Evolutionary conservation across 139 green algal genomes (phyloP), one percentile per base, ranked within the genome.

Genomic region (Zygnema circumcarinatum): DNA sequence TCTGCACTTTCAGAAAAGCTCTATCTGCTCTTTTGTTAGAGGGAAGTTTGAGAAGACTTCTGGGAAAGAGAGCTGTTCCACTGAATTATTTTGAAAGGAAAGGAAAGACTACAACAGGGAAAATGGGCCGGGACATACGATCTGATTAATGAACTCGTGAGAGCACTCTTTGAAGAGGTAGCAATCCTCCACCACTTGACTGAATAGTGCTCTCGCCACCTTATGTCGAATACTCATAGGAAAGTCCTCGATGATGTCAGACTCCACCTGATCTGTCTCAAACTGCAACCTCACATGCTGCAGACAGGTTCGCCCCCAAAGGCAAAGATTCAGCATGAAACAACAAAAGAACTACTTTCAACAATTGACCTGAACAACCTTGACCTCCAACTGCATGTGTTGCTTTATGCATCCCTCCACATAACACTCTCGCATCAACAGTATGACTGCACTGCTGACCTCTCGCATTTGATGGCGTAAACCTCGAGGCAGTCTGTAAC

Each of bases 381-480:
- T n/a, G n/a, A n/a, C n/a, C n/a, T n/a, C n/a, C n/a, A n/a, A n/a
- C n/a, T n/a, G n/a, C n/a, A n/a, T n/a, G n/a, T n/a, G n/a, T n/a
- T n/a, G n/a, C n/a, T n/a, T n/a, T n/a, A n/a, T n/a, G n/a, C n/a
- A n/a, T n/a, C n/a, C n/a, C n/a, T n/a, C n/a, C n/a, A n/a, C n/a
- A n/a, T n/a, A n/a, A n/a, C n/a, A n/a, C n/a, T n/a, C n/a, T n/a
- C n/a, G n/a, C n/a, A n/a, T n/a, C n/a, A n/a, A n/a, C n/a, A n/a
- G n/a, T n/a, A n/a, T n/a, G n/a, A n/a, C n/a, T n/a, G n/a, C n/a
- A n/a, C n/a, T n/a, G 69, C 11, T 33, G n/a, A 83, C 75, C 22
- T 76, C 54, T 31, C 79, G 79, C 81, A 87, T 87, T 39, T 87
- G 81, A 38, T 81, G 56, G 56, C 81, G 81, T 68, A 87, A 39